Conservation (phyloP, 306 rosid genomes). For the Myrica gale region DNA sequence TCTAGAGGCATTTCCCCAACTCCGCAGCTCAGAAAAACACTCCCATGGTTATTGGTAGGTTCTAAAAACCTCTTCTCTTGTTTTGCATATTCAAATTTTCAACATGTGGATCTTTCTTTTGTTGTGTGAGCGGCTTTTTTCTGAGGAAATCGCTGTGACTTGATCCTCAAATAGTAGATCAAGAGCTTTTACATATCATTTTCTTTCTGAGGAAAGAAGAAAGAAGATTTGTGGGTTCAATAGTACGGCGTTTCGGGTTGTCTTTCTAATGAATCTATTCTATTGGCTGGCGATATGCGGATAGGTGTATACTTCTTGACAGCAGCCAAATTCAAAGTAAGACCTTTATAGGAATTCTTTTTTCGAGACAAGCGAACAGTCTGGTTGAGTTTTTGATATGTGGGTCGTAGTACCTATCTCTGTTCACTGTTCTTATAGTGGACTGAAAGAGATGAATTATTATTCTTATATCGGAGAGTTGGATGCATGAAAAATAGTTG, state of each 20-base stretch:
- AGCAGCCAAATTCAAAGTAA: too few species aligned
- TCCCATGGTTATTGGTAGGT: constrained; percentile 35
- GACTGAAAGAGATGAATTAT: neutral
- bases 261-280: neutral
- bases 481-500: neutral
- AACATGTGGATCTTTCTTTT: constrained; percentile 33
- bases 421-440: too few species aligned
- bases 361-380: neutral
- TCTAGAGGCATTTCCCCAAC: constrained; percentile 35
- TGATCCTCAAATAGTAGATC: constrained; percentile 40
- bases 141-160: constrained; percentile 34
- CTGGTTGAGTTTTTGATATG: too few species aligned
- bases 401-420: too few species aligned
- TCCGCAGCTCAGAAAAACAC: constrained; percentile 12
- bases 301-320: too few species aligned
- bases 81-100: constrained; percentile 24
- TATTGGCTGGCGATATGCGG: too few species aligned
- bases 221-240: too few species aligned
- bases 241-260: constrained; percentile 27
- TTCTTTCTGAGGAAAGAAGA: neutral
- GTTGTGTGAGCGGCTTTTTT: neutral
- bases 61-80: constrained; percentile 20
- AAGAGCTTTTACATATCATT: constrained; percentile 20
- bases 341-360: neutral
- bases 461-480: constrained; percentile 2